phyloP scores from a whole-genome alignment of 2,329 filamentous ascomycete species.

The Botrytis elliptica region DNA sequence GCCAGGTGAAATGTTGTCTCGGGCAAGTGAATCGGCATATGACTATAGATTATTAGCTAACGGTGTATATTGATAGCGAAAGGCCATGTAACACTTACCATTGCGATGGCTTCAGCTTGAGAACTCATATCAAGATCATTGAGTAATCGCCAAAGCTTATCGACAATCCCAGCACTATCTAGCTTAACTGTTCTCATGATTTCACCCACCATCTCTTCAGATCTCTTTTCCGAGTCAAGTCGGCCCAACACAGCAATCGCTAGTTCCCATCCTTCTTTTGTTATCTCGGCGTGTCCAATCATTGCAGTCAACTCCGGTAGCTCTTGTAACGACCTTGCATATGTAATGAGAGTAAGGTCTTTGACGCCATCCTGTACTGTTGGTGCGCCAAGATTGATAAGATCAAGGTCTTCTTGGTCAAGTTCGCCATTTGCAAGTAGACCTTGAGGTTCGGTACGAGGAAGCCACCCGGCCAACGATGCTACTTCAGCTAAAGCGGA shows the following conservation, averaged over 20 bases:
- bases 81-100: conserved; percentile 55
- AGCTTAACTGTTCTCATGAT: conserved; percentile 71
- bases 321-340: conserved; percentile 66
- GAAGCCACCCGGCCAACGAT: conserved; percentile 80
- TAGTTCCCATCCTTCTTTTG: conserved; percentile 81
- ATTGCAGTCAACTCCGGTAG: conserved; percentile 42
- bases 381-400: conserved; percentile 64
- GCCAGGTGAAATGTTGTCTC: conserved; percentile 74
- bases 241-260: conserved; percentile 80
- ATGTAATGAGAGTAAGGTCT: conserved; percentile 74
- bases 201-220: conserved; percentile 71
- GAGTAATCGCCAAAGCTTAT: conserved; percentile 78
- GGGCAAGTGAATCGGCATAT: conserved; percentile 76
- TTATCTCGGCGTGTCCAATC: conserved; percentile 36
- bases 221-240: conserved; percentile 69
- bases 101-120: conserved; percentile 77
- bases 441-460: conserved; percentile 53
- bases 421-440: conserved; percentile 60
- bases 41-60: conserved; percentile 54
- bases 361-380: conserved; percentile 66
- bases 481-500: conserved; percentile 80
- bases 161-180: conserved; percentile 68
- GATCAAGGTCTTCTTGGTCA: conserved; percentile 80
- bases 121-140: conserved; percentile 74
- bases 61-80: conserved; percentile 1